Conservation (phyloP, 352 stramenopile species). For the Pythium plurisporium region DNA sequence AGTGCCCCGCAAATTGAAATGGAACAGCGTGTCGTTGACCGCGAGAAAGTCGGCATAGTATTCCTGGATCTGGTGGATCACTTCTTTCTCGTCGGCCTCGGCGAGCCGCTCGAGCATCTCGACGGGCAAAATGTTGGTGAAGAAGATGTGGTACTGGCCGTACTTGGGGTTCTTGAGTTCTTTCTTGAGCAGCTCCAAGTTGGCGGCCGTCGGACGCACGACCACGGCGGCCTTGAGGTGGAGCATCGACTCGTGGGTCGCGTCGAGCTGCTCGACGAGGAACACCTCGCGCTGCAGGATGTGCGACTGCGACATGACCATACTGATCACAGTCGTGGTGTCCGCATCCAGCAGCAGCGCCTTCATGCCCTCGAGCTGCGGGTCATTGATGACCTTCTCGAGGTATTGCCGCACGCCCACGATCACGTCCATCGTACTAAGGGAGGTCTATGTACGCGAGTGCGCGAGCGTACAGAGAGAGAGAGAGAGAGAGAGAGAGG, state of each 20-base stretch:
- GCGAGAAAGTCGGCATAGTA: slow-evolving; percentile 99
- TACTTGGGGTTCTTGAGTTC: slow-evolving; percentile 95
- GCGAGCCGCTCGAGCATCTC: slow-evolving; percentile 95
- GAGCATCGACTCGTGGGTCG: slow-evolving; percentile 78
- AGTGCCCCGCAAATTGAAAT: slow-evolving; percentile 89
- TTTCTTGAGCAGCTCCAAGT: slow-evolving; percentile 88
- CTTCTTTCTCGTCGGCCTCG: slow-evolving; percentile 93
- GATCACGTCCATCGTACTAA: slow-evolving; percentile 63
- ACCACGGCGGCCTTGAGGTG: slow-evolving; percentile 96
- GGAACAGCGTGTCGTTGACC: slow-evolving; percentile 97
- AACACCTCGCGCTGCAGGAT: slow-evolving; percentile 96
- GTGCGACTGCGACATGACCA: slow-evolving; percentile 95
- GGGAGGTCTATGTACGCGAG: background rate
- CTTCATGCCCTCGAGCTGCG: slow-evolving; percentile 94
- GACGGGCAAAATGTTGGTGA: slow-evolving; percentile 94
- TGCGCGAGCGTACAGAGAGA: background rate
- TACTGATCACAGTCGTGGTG: slow-evolving; percentile 94
- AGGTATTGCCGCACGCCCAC: slow-evolving; percentile 66
- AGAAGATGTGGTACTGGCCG: slow-evolving; percentile 99
- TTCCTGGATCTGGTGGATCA: slow-evolving; percentile 96
- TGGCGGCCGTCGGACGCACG: slow-evolving; percentile 89
- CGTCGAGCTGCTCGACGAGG: slow-evolving; percentile 91
- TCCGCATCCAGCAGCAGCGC: slow-evolving; percentile 93
- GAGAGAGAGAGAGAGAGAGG: background rate
- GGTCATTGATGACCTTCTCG: slow-evolving; percentile 79